Evolutionary conservation across 2,329 filamentous ascomycete species (phyloP).

Genomic region (Fusarium nanum): DNA sequence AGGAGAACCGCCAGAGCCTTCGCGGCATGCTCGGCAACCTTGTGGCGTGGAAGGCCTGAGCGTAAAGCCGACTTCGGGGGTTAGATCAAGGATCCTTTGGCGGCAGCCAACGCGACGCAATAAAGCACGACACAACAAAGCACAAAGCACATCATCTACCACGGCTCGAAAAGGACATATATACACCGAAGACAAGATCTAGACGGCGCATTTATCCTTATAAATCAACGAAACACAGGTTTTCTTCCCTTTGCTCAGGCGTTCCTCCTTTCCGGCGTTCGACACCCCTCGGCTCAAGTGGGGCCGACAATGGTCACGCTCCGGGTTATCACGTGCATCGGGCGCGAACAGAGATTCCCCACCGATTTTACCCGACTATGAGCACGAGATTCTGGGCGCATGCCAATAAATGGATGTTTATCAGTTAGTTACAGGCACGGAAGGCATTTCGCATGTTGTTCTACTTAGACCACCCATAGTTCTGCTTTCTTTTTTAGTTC

Average conservation of each 20-base stretch:
- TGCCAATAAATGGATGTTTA: not conserved
- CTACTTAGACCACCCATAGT: conserved; percentile 31
- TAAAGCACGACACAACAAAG: conserved; percentile 1
- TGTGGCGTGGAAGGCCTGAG: conserved; percentile 38
- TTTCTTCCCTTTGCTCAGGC: conserved; percentile 15
- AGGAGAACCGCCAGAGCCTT: conserved; percentile 34
- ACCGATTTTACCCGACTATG: conserved; percentile 27
- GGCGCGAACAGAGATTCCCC: not conserved
- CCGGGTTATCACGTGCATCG: conserved; percentile 36
- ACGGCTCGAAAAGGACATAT: not conserved
- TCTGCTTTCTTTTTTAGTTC: conserved; percentile 24
- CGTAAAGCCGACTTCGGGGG: conserved; percentile 33
- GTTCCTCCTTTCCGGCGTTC: conserved; percentile 36
- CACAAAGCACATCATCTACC: not conserved
- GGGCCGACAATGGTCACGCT: conserved; percentile 32
- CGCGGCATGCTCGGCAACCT: conserved; percentile 29
- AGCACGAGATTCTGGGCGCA: not conserved
- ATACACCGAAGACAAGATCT: not conserved
- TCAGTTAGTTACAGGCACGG: conserved; percentile 6
- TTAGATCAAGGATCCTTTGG: not conserved
- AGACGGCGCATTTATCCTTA: not conserved
- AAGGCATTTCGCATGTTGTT: conserved; percentile 12
- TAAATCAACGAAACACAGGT: conserved; percentile 6
- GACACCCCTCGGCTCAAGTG: conserved; percentile 25
- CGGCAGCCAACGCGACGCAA: conserved; percentile 12